A percentile compares a stretch with the other conserved stretches of the same genome.
Conservation (phyloP, 352 stramenopile genomes). For the Phytophthora foliorum region DNA sequence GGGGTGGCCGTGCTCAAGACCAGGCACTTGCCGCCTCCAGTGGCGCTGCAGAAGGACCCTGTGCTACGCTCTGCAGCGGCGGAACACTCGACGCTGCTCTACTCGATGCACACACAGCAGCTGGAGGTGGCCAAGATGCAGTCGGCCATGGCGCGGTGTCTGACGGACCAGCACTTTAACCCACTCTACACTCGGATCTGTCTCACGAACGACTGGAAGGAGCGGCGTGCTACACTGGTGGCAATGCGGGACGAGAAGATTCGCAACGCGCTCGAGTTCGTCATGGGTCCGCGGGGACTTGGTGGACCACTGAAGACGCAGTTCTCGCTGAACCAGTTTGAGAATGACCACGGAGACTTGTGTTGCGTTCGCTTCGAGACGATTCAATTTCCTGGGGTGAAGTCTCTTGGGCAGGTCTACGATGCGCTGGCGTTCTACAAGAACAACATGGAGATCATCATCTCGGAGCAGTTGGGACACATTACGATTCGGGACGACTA, state of each 20-base stretch:
- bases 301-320: conserved; percentile 24
- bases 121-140: conserved; percentile 35
- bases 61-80: conserved; percentile 14
- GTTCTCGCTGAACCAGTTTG: conserved; percentile 36
- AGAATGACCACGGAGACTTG: conserved; percentile 38
- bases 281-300: conserved; percentile 14
- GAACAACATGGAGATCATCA: conserved; percentile 55
- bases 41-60: conserved; percentile 25
- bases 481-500: conserved; percentile 53
- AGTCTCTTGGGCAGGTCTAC: conserved; percentile 48
- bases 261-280: conserved; percentile 29
- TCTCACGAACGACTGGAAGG: conserved; percentile 25
- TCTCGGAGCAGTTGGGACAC: conserved; percentile 47
- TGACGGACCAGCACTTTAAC: conserved; percentile 24
- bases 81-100: conserved; percentile 15
- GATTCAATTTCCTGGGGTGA: conserved; percentile 37
- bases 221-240: conserved; percentile 27
- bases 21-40: conserved; percentile 2
- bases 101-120: conserved; percentile 27
- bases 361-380: conserved; percentile 44
- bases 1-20: conserved; percentile 31
- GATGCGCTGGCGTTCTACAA: conserved; percentile 46
- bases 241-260: conserved; percentile 33
- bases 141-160: conserved; percentile 31
- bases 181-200: conserved; percentile 39